A percentile compares a stretch with the other conserved stretches of the same genome.
phyloP scores from a whole-genome alignment of 805 yeast genomes.

The Candida arabinofermentans region DNA sequence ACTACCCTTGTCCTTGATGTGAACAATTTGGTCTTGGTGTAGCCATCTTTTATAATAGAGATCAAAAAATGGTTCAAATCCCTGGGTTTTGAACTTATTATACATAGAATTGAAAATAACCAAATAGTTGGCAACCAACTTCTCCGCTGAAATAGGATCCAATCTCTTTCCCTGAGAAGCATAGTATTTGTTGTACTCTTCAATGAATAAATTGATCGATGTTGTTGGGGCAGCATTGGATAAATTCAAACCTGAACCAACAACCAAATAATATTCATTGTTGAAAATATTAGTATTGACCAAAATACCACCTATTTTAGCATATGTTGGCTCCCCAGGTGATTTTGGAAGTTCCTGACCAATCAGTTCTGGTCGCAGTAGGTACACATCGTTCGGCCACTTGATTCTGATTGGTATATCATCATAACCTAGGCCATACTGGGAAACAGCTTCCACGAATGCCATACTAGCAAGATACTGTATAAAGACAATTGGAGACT shows the following conservation, averaged over 20 bases:
- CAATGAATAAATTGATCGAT: constrained; percentile 70
- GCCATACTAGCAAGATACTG: constrained; percentile 87
- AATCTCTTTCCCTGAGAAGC: constrained; percentile 32
- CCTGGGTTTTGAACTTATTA: constrained; percentile 52
- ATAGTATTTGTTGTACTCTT: constrained; percentile 53
- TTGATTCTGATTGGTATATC: constrained; percentile 78
- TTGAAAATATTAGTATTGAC: constrained; percentile 72
- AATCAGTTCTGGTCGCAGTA: constrained; percentile 60
- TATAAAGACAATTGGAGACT: constrained; percentile 66
- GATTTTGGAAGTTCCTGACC: constrained; percentile 19
- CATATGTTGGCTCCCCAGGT: constrained; percentile 55
- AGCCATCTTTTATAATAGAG: constrained; percentile 83
- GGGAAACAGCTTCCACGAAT: constrained; percentile 67
- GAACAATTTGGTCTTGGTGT: constrained; percentile 71
- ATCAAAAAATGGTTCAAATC: constrained; percentile 64
- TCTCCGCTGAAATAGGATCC: constrained; percentile 35
- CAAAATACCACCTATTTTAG: constrained; percentile 79
- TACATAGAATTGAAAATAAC: constrained; percentile 61
- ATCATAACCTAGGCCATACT: constrained; percentile 50
- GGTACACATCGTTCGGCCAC: constrained; percentile 96
- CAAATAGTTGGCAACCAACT: constrained; percentile 64
- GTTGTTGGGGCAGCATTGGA: constrained; percentile 89
- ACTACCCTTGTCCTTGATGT: constrained; percentile 40
- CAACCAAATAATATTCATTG: constrained; percentile 58
- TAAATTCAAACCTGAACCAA: constrained; percentile 87